Conservation (phyloP, 2,329 filamentous ascomycete genomes). For the Ustulina deusta region DNA sequence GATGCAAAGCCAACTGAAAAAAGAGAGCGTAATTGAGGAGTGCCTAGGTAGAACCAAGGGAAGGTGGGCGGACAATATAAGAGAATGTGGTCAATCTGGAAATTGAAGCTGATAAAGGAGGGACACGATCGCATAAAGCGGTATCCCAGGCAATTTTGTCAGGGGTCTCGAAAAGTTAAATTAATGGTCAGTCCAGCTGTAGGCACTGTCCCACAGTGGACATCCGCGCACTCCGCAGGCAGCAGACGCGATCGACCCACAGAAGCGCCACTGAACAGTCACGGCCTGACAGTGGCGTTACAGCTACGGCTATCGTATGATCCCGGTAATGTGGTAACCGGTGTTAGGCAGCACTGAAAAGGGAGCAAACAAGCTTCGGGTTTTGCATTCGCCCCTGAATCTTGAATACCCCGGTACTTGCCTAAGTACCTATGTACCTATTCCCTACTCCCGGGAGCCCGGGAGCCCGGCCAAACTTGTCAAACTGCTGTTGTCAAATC, state of each 20-base stretch:
- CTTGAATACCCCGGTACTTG: background rate
- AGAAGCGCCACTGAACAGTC: slow-evolving; percentile 11
- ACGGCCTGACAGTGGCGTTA: slow-evolving; percentile 48
- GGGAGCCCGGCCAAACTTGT: slow-evolving; percentile 20
- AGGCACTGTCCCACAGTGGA: background rate
- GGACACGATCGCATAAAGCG: slow-evolving; percentile 23
- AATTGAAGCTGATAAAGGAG: slow-evolving; percentile 29
- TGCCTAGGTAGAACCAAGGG: slow-evolving; percentile 14
- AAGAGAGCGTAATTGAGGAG: slow-evolving; percentile 4
- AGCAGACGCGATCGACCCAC: slow-evolving; percentile 39
- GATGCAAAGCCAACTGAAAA: background rate
- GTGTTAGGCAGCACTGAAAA: background rate
- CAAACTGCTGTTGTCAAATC: too few species aligned
- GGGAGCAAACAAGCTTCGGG: slow-evolving; percentile 8
- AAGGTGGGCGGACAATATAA: slow-evolving; percentile 16
- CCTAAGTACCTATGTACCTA: background rate
- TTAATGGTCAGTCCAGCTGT: slow-evolving; percentile 17
- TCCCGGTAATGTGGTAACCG: slow-evolving; percentile 33
- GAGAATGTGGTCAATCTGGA: slow-evolving; percentile 11
- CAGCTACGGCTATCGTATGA: slow-evolving; percentile 41
- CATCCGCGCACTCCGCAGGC: slow-evolving; percentile 35
- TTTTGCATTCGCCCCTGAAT: slow-evolving; percentile 27
- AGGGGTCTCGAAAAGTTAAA: slow-evolving; percentile 39
- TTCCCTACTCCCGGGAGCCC: background rate
- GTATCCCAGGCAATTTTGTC: slow-evolving; percentile 22